phyloP scores from a whole-genome alignment of 2,329 filamentous ascomycete species.

The Cadophora gregata region DNA sequence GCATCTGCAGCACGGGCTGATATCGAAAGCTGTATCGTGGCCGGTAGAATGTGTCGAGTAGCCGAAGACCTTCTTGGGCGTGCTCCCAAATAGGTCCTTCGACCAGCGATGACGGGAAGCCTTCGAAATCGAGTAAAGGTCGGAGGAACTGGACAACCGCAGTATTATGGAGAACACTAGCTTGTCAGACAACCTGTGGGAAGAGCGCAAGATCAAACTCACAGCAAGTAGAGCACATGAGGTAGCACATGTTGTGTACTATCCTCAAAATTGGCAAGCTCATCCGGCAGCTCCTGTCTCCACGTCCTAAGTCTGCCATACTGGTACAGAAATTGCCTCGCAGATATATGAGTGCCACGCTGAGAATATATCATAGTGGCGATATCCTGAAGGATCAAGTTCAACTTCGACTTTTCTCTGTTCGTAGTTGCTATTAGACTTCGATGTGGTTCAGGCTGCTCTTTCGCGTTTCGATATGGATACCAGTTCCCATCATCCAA shows the following conservation, averaged over 20 bases:
- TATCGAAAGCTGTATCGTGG: constrained; percentile 42
- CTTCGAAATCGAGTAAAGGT: constrained; percentile 41
- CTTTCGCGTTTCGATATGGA: constrained; percentile 36
- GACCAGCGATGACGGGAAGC: constrained; percentile 36
- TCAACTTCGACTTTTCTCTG: constrained; percentile 42
- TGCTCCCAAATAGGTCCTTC: constrained; percentile 41
- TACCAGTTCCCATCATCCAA: constrained; percentile 39
- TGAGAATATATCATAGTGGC: constrained; percentile 38
- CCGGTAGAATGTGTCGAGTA: constrained; percentile 42
- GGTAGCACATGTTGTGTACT: constrained; percentile 38
- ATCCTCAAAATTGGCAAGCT: constrained; percentile 35
- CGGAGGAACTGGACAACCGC: constrained; percentile 43
- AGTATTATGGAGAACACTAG: constrained; percentile 43
- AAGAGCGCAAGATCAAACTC: constrained; percentile 25
- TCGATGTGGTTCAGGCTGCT: constrained; percentile 32
- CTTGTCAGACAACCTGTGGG: constrained; percentile 26
- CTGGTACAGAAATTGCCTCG: constrained; percentile 36
- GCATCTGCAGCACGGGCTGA: constrained; percentile 45
- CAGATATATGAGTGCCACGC: constrained; percentile 29
- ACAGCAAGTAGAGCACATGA: constrained; percentile 45
- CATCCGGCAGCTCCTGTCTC: constrained; percentile 39
- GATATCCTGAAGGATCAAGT: constrained; percentile 39
- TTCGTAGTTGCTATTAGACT: constrained; percentile 42
- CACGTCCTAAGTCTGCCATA: constrained; percentile 42
- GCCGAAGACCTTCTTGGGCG: constrained; percentile 42